These are phyloP conservation scores for Blastocladiella britannica DNA, from an alignment of 192 early-diverging fungal genomes.

Conservation along the genomic window DNA sequence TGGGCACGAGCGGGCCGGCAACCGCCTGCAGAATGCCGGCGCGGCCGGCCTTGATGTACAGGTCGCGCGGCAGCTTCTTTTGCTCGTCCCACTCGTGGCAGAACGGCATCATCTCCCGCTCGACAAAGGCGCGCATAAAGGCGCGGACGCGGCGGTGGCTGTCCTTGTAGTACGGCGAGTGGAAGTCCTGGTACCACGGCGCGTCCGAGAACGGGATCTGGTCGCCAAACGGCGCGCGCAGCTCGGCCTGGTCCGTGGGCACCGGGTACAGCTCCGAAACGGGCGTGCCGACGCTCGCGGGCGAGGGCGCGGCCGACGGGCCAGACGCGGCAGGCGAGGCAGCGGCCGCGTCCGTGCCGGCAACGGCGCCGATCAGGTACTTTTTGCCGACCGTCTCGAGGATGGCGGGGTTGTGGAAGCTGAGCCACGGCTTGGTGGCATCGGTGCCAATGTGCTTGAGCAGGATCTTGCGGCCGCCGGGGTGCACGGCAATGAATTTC, in stretches of 20 bases:
- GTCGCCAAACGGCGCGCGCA: conserved; percentile 45
- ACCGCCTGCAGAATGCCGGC: conserved; percentile 49
- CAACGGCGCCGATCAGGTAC: conserved; percentile 2
- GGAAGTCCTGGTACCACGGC: conserved; percentile 45
- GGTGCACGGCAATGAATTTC: not conserved
- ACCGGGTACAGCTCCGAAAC: no score
- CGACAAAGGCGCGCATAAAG: conserved; percentile 47
- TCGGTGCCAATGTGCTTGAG: conserved; percentile 57
- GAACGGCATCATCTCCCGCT: conserved; percentile 53
- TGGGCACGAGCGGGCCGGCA: conserved; percentile 21
- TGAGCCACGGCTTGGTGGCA: conserved; percentile 65
- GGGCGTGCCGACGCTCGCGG: conserved; percentile 8
- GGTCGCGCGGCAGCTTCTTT: conserved; percentile 43
- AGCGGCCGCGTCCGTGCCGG: not conserved
- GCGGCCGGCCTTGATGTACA: conserved; percentile 53
- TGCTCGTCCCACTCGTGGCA: conserved; percentile 66
- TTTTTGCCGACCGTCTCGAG: not conserved
- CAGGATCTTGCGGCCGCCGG: conserved; percentile 42
- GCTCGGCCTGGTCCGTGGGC: not conserved
- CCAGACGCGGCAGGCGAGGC: conserved; percentile 3
- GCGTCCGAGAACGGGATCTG: conserved; percentile 59
- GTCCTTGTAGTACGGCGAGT: conserved; percentile 60
- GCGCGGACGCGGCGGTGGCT: conserved; percentile 40
- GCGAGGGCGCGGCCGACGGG: not conserved
- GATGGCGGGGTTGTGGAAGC: conserved; percentile 49